Evolutionary conservation across 108 stramenopile genomes (phyloP).

Genomic region (Seminavis robusta): DNA sequence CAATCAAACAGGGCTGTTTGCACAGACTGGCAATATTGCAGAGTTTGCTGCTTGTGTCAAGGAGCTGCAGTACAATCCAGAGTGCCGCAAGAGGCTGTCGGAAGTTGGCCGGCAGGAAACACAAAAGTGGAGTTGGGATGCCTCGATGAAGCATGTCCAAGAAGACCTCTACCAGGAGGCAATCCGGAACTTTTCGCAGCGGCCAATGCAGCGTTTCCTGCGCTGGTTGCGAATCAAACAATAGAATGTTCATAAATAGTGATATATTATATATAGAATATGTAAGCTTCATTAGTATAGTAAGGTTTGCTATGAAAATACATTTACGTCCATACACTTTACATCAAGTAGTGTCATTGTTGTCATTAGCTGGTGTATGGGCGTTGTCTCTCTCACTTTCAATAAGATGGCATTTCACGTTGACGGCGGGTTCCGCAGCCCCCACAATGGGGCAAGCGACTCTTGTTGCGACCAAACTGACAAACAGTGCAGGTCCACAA

Average conservation of each 20-base stretch:
- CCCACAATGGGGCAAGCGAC: too few relatives aligned
- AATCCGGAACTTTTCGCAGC: not conserved
- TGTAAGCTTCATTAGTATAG: not conserved
- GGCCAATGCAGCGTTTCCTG: not conserved
- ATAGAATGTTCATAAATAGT: not conserved
- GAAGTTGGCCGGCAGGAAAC: not conserved
- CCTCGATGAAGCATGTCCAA: not conserved
- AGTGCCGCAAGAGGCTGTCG: not conserved
- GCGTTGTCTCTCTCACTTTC: too few relatives aligned
- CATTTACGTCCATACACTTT: too few relatives aligned
- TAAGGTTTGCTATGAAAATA: not conserved
- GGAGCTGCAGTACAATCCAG: not conserved
- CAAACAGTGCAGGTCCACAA: too few relatives aligned
- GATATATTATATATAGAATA: not conserved
- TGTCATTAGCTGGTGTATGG: too few relatives aligned
- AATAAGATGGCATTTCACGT: too few relatives aligned
- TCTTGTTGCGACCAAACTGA: too few relatives aligned
- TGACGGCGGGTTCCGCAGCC: too few relatives aligned
- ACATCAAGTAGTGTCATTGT: too few relatives aligned
- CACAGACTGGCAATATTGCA: slow-evolving; percentile 41
- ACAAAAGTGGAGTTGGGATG: slow-evolving; percentile 5
- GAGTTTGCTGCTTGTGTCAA: slow-evolving; percentile 17
- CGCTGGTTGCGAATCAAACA: not conserved
- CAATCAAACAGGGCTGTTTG: slow-evolving; percentile 63
- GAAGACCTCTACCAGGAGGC: not conserved